A percentile compares a stretch with the other conserved stretches of the same genome.
phyloP scores from a whole-genome alignment of 2,329 filamentous ascomycete species.

The Phaeoacremonium minimum region DNA sequence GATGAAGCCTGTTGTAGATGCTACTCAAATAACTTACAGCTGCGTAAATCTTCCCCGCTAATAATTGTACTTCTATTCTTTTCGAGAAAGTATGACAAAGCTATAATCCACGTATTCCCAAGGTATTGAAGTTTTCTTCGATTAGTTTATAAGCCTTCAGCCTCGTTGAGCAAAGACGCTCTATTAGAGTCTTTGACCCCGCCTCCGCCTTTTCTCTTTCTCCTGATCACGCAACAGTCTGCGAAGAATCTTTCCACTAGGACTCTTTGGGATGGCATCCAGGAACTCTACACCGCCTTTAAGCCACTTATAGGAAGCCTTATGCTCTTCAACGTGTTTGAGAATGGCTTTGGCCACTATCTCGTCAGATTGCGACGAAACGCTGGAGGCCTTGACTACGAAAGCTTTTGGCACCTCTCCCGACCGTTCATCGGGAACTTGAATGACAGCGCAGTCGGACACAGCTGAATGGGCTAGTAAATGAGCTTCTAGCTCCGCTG shows the following conservation, averaged over 20 bases:
- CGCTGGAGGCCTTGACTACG: slow-evolving; percentile 31
- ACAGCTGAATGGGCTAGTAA: slow-evolving; percentile 63
- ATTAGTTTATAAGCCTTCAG: too few relatives aligned
- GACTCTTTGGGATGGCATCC: slow-evolving; percentile 58
- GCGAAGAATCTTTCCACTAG: slow-evolving; percentile 61
- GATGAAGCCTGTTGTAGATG: too few relatives aligned
- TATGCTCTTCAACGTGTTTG: slow-evolving; percentile 50
- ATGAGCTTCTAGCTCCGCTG: slow-evolving; percentile 66
- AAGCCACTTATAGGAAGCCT: slow-evolving; percentile 56
- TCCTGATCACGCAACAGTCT: slow-evolving; percentile 63
- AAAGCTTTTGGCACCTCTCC: slow-evolving; percentile 53
- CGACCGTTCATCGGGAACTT: slow-evolving; percentile 46
- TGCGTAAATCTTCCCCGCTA: too few relatives aligned
- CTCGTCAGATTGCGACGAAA: slow-evolving; percentile 43
- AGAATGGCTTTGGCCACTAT: slow-evolving; percentile 39
- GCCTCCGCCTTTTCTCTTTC: slow-evolving; percentile 54
- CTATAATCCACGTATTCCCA: too few relatives aligned
- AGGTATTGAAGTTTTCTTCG: too few relatives aligned
- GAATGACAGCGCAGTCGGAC: slow-evolving; percentile 64
- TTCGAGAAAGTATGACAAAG: too few relatives aligned
- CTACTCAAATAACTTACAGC: too few relatives aligned
- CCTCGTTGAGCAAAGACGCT: too few relatives aligned
- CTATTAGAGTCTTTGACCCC: slow-evolving; percentile 58
- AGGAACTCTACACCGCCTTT: slow-evolving; percentile 50
- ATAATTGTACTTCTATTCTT: too few relatives aligned